phyloP scores from a whole-genome alignment of 2,329 filamentous ascomycete genomes.

The Fonsecaea monophora region DNA sequence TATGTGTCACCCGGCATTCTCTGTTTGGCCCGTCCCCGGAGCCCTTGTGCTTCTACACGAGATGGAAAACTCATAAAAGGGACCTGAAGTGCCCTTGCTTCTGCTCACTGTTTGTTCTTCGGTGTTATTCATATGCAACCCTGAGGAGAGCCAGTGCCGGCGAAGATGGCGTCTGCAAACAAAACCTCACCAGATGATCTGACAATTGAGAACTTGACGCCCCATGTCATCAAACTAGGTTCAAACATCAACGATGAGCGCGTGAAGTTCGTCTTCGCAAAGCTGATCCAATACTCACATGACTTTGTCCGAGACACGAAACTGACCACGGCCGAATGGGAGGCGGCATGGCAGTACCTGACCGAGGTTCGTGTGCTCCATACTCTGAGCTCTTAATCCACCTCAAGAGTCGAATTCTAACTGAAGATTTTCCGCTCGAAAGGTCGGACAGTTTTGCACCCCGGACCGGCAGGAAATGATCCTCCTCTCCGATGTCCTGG shows the following conservation, averaged over 20 bases:
- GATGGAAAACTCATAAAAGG: not conserved
- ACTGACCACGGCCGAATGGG: conserved; percentile 29
- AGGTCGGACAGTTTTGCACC: conserved; percentile 25
- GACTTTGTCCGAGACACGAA: conserved; percentile 29
- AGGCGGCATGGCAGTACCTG: conserved; percentile 28
- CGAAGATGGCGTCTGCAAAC: conserved; percentile 9
- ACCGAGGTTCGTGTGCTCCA: conserved; percentile 13
- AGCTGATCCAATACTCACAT: conserved; percentile 25
- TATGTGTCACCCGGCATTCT: not conserved
- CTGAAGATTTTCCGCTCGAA: not conserved
- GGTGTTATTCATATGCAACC: not conserved
- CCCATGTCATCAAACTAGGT: conserved; percentile 23
- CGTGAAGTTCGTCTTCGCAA: conserved; percentile 18
- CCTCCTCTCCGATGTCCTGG: conserved; percentile 29
- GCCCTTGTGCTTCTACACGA: not conserved
- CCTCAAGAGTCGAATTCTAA: not conserved
- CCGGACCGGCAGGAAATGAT: conserved; percentile 29
- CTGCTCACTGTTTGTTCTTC: not conserved
- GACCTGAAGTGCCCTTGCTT: not conserved
- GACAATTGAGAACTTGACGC: conserved; percentile 19
- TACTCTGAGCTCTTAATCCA: not conserved
- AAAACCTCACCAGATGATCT: conserved; percentile 16
- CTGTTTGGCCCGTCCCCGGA: not conserved
- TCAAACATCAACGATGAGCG: conserved; percentile 18
- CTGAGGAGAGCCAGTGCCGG: not conserved